Evolutionary conservation across 371 early-diverging fungal genomes (phyloP).

Genomic region (Batrachochytrium dendrobatidis): DNA sequence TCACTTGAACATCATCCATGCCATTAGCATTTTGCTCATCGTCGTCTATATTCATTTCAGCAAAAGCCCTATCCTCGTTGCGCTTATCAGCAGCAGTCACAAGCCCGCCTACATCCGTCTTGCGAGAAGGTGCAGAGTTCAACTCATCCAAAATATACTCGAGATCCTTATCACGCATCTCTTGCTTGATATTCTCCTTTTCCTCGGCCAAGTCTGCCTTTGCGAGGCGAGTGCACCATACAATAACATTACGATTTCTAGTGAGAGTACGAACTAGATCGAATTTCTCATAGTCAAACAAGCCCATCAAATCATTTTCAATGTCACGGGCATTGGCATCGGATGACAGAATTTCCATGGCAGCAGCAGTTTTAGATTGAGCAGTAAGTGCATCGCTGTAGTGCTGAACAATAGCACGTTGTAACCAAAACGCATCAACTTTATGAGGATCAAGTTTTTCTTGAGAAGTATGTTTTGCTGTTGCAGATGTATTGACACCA

Average conservation of each 20-base stretch:
- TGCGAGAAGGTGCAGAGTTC: slow-evolving; percentile 27
- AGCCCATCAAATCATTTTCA: slow-evolving; percentile 89
- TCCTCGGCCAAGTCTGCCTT: slow-evolving; percentile 54
- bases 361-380: slow-evolving; percentile 74
- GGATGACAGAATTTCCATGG: slow-evolving; percentile 67
- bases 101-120: slow-evolving; percentile 18
- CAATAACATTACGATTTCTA: slow-evolving; percentile 78
- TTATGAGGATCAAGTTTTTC: slow-evolving; percentile 56
- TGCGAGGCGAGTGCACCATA: slow-evolving; percentile 85
- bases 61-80: not conserved
- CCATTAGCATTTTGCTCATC: not conserved
- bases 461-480: slow-evolving; percentile 6
- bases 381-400: slow-evolving; percentile 81
- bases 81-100: not conserved
- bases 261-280: slow-evolving; percentile 84
- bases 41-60: slow-evolving; percentile 51
- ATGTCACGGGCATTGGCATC: slow-evolving; percentile 66
- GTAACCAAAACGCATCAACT: slow-evolving; percentile 96
- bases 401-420: slow-evolving; percentile 70
- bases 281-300: slow-evolving; percentile 91
- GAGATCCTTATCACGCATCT: slow-evolving; percentile 61
- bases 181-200: slow-evolving; percentile 47
- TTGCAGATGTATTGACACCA: slow-evolving; percentile 3
- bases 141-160: slow-evolving; percentile 68
- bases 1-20: not conserved